Conservation (phyloP, 352 stramenopile species). For the Aphanomyces euteiches region DNA sequence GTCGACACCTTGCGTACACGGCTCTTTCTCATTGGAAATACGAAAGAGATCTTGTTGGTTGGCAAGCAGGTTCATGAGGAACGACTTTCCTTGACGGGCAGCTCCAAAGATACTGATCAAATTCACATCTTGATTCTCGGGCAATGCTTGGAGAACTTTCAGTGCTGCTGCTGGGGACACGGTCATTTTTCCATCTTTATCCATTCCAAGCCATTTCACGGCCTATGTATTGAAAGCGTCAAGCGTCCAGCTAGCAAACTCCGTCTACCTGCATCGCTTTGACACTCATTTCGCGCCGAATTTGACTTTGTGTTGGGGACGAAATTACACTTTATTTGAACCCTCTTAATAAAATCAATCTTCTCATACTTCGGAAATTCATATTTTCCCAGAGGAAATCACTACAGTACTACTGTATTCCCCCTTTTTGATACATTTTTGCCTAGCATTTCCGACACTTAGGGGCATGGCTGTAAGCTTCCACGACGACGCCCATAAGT, state of each 20-base stretch:
- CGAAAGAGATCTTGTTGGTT: conserved; percentile 85
- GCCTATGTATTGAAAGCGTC: conserved; percentile 38
- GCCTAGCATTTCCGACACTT: too few relatives aligned
- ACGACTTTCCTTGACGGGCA: conserved; percentile 78
- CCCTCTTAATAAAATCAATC: too few relatives aligned
- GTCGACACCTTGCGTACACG: conserved; percentile 82
- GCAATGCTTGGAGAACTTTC: conserved; percentile 57
- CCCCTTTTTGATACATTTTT: too few relatives aligned
- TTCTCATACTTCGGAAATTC: too few relatives aligned
- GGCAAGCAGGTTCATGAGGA: conserved; percentile 84
- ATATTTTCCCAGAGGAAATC: too few relatives aligned
- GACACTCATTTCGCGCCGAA: not conserved
- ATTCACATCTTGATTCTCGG: conserved; percentile 61
- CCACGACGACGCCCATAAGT: too few relatives aligned
- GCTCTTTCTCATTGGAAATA: conserved; percentile 82
- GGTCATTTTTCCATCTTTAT: conserved; percentile 51
- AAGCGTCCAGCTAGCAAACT: not conserved
- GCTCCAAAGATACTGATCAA: conserved; percentile 84
- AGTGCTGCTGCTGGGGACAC: conserved; percentile 52
- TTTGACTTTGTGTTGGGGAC: too few relatives aligned
- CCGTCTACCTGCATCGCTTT: not conserved
- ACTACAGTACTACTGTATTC: too few relatives aligned
- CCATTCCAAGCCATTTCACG: conserved; percentile 83
- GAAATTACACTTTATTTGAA: too few relatives aligned
- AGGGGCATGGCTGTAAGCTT: too few relatives aligned